These are phyloP conservation scores for Ichthyophthirius multifiliis DNA, from an alignment of 169 alveolate genomes.

Conservation along the genomic window DNA sequence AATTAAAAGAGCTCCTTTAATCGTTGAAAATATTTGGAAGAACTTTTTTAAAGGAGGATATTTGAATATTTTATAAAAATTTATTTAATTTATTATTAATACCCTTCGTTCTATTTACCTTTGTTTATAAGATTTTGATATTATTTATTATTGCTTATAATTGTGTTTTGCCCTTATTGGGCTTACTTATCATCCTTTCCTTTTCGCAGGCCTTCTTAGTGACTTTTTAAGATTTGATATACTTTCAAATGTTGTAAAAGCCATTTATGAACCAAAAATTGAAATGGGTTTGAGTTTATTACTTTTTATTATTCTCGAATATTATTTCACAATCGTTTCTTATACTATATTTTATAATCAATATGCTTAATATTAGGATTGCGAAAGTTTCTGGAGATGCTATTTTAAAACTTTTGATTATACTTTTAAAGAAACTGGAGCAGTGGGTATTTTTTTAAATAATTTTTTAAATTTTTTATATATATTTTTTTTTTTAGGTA, in stretches of 20 bases:
- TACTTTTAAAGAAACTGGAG: conserved; percentile 48
- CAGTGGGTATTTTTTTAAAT: conserved; percentile 44
- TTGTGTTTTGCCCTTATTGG: conserved; percentile 21
- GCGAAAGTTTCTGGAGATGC: conserved; percentile 38
- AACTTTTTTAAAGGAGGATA: no score
- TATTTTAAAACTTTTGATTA: conserved; percentile 29
- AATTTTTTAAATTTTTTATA: neutral
- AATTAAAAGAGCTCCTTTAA: conserved; percentile 32
- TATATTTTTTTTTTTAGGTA: neutral
- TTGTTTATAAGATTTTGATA: conserved; percentile 31
- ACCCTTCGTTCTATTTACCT: conserved; percentile 5
- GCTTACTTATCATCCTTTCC: conserved; percentile 19
- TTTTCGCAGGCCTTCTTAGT: conserved; percentile 13
- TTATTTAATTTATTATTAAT: conserved; percentile 5
- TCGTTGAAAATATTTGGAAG: conserved; percentile 8
- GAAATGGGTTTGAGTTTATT: conserved; percentile 37
- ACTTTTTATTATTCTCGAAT: conserved; percentile 30
- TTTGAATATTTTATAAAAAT: no score
- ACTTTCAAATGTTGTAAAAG: conserved; percentile 31
- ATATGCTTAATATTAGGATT: conserved; percentile 7
- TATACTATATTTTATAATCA: conserved; percentile 18
- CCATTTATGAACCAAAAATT: conserved; percentile 27
- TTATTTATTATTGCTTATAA: conserved; percentile 11
- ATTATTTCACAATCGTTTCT: conserved; percentile 38
- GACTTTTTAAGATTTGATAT: conserved; percentile 20